Conservation (phyloP, 1,284 basidiomycete species). For the Coniferiporia weirii region DNA sequence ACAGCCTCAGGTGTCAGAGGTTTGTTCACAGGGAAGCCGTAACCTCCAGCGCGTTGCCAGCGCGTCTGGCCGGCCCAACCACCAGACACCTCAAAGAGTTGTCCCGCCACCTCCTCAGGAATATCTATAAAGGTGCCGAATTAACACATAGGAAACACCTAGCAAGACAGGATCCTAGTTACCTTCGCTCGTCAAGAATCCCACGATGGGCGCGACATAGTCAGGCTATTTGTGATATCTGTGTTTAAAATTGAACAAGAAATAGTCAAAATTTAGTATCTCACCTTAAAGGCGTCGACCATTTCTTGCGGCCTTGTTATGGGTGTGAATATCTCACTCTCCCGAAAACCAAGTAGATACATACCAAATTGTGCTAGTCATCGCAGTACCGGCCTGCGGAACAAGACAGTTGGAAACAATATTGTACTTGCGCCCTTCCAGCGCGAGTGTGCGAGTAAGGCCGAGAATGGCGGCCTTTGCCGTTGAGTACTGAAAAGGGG, state of each 20-base stretch:
- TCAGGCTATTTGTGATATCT: slow-evolving; percentile 60
- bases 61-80: slow-evolving; percentile 92
- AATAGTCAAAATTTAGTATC: background rate
- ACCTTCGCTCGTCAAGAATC: slow-evolving; percentile 83
- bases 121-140: slow-evolving; percentile 30
- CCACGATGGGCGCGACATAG: slow-evolving; percentile 88
- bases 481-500: slow-evolving; percentile 64
- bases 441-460: slow-evolving; percentile 82
- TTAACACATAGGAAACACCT: background rate
- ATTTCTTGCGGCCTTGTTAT: slow-evolving; percentile 77
- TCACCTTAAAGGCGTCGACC: slow-evolving; percentile 88
- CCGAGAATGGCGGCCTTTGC: slow-evolving; percentile 95
- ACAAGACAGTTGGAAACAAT: slow-evolving; percentile 88
- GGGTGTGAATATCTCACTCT: slow-evolving; percentile 5
- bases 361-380: slow-evolving; percentile 83
- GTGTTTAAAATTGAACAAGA: background rate
- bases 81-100: slow-evolving; percentile 85
- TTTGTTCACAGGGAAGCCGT: slow-evolving; percentile 80
- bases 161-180: slow-evolving; percentile 8
- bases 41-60: slow-evolving; percentile 89
- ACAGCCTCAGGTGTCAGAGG: slow-evolving; percentile 77
- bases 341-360: slow-evolving; percentile 11
- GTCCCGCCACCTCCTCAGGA: slow-evolving; percentile 72
- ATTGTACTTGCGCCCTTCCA: slow-evolving; percentile 91
- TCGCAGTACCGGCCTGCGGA: slow-evolving; percentile 87